phyloP scores from a whole-genome alignment of 176 grass and related monocot genomes.

The Lolium perenne region DNA sequence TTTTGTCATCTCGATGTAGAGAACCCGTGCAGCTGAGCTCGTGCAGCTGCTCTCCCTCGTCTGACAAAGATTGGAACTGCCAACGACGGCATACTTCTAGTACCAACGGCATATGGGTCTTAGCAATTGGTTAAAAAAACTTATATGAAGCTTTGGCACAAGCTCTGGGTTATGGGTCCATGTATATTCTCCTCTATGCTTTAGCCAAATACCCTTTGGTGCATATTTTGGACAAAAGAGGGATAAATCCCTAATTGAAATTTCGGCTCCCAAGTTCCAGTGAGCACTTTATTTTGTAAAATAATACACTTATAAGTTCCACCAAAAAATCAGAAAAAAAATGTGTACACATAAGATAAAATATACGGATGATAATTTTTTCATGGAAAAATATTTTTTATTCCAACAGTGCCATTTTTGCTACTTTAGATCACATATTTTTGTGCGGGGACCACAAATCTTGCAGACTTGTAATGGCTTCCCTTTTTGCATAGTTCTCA shows the following conservation, averaged over 20 bases:
- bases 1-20: constrained; percentile 40
- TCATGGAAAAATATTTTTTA: neutral
- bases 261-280: too few species aligned
- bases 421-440: neutral
- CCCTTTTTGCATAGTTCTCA: too few species aligned
- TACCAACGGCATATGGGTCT: too few species aligned
- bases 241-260: too few species aligned
- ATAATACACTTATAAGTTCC: too few species aligned
- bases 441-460: neutral
- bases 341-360: neutral
- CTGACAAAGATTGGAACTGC: constrained; percentile 53
- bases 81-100: neutral
- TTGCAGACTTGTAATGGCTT: neutral
- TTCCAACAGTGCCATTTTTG: neutral
- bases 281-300: too few species aligned
- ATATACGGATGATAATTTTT: neutral
- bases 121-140: too few species aligned
- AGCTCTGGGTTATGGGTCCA: too few species aligned
- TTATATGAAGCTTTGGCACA: too few species aligned
- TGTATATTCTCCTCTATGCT: too few species aligned
- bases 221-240: too few species aligned
- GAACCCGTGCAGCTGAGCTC: constrained; percentile 27
- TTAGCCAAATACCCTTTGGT: too few species aligned
- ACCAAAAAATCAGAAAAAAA: neutral
- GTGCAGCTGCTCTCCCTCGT: constrained; percentile 1